These are phyloP conservation scores for Prototheca wickerhamii DNA, from an alignment of 163 green algal genomes.

Conservation along the genomic window DNA sequence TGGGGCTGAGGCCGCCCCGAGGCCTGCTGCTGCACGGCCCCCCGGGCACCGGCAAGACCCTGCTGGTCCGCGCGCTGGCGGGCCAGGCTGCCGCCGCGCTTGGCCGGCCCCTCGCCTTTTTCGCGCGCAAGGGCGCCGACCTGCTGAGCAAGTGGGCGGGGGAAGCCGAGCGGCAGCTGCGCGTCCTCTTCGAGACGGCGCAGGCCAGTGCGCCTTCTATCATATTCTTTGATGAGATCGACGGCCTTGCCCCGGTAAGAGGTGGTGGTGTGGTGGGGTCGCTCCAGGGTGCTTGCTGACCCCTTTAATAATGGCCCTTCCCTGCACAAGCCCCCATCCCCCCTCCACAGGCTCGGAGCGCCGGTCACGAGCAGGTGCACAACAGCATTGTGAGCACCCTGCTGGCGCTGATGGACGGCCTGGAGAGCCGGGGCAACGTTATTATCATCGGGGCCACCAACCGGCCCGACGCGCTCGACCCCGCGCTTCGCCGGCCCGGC, in stretches of 20 bases:
- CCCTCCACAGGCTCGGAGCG: constrained; percentile 50
- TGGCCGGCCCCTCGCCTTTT: constrained; percentile 58
- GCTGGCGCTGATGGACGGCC: constrained; percentile 91
- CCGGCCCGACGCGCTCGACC: constrained; percentile 77
- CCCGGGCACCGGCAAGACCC: constrained; percentile 82
- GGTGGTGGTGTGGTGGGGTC: neutral
- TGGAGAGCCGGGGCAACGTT: constrained; percentile 68
- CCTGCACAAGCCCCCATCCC: too few species aligned
- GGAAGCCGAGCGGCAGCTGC: constrained; percentile 85
- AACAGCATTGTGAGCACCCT: constrained; percentile 94
- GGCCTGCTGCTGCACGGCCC: constrained; percentile 90
- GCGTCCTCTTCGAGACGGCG: constrained; percentile 89
- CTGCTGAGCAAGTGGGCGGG: constrained; percentile 92
- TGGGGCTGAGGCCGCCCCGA: constrained; percentile 73
- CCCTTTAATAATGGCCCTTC: neutral
- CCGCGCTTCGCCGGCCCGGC: constrained; percentile 72
- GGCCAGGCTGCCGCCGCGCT: constrained; percentile 48
- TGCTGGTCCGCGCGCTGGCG: constrained; percentile 81
- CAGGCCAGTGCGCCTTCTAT: constrained; percentile 70
- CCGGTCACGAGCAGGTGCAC: constrained; percentile 91
- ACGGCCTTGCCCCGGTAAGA: constrained; percentile 82
- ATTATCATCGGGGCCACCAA: constrained; percentile 92
- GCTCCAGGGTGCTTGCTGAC: neutral
- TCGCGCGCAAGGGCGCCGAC: constrained; percentile 92
- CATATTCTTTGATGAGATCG: constrained; percentile 98